Conservation (phyloP, 768 basidiomycete species). For the Collybia sordida region DNA sequence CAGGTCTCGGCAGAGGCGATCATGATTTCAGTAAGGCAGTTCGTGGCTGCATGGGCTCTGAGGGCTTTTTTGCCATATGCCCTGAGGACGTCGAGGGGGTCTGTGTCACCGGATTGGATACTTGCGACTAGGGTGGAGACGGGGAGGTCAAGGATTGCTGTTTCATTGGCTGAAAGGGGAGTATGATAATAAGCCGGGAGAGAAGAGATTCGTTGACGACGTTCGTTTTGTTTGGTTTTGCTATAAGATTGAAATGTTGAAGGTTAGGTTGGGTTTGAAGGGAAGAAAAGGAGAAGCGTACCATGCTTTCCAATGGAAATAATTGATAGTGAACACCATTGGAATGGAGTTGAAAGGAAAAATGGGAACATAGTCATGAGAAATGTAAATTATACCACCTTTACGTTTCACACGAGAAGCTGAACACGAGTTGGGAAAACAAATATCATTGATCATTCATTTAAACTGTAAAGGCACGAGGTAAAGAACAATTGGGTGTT, state of each 20-base stretch:
- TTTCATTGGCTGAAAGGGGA: constrained; percentile 25
- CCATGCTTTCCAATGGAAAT: constrained; percentile 36
- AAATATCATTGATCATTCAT: too few relatives aligned
- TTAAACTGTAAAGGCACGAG: too few relatives aligned
- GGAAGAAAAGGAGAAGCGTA: constrained; percentile 11
- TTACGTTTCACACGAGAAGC: too few relatives aligned
- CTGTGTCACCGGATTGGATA: constrained; percentile 26
- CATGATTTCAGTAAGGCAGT: constrained; percentile 61
- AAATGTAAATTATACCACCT: not conserved
- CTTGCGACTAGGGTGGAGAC: constrained; percentile 26
- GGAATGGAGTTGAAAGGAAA: too few relatives aligned
- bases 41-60: constrained; percentile 44
- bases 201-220: constrained; percentile 25
- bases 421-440: too few relatives aligned
- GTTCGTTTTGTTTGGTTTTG: constrained; percentile 33
- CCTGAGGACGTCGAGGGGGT: constrained; percentile 32
- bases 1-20: constrained; percentile 36
- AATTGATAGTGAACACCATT: not conserved
- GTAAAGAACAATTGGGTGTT: too few relatives aligned
- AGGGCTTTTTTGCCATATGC: constrained; percentile 48
- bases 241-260: constrained; percentile 16
- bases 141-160: constrained; percentile 26
- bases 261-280: too few relatives aligned
- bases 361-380: constrained; percentile 31
- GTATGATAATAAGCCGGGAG: constrained; percentile 29